A percentile compares a stretch with the other conserved stretches of the same genome.
Conservation (phyloP, 2,329 filamentous ascomycete species). For the Davidsoniella virescens region DNA sequence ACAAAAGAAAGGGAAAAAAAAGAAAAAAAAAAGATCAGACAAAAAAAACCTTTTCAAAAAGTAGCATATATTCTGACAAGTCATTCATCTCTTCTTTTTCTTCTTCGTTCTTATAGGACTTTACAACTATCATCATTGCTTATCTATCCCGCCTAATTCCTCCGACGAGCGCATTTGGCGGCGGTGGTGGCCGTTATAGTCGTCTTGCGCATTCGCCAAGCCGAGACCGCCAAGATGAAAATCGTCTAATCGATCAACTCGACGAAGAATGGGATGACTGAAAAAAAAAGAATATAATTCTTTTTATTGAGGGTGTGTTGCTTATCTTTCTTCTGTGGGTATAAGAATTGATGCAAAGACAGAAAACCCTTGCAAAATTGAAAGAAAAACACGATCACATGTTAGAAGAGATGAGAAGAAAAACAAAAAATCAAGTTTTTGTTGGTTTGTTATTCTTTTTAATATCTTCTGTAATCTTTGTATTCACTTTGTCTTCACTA, state of each 20-base stretch:
- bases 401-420: too few species aligned
- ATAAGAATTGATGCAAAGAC: background rate
- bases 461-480: background rate
- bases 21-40: too few species aligned
- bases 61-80: too few species aligned
- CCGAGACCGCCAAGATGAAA: conserved; percentile 61
- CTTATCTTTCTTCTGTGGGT: background rate
- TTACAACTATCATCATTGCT: conserved; percentile 51
- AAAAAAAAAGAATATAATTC: background rate
- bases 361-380: too few species aligned
- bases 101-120: conserved; percentile 28
- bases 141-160: conserved; percentile 54
- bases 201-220: conserved; percentile 40
- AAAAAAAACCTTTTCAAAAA: too few species aligned
- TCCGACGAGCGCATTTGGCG: conserved; percentile 18
- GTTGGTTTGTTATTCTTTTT: background rate
- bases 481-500: background rate
- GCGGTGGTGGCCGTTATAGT: conserved; percentile 41
- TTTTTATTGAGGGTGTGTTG: too few species aligned
- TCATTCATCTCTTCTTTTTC: background rate
- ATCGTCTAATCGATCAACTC: conserved; percentile 83
- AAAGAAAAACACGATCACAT: too few species aligned
- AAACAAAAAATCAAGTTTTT: too few species aligned
- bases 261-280: conserved; percentile 94
- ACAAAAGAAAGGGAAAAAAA: too few species aligned